Evolutionary conservation across 2,329 filamentous ascomycete genomes (phyloP), one percentile per base, ranked within the genome.

Genomic region (Penicillium sp.): DNA sequence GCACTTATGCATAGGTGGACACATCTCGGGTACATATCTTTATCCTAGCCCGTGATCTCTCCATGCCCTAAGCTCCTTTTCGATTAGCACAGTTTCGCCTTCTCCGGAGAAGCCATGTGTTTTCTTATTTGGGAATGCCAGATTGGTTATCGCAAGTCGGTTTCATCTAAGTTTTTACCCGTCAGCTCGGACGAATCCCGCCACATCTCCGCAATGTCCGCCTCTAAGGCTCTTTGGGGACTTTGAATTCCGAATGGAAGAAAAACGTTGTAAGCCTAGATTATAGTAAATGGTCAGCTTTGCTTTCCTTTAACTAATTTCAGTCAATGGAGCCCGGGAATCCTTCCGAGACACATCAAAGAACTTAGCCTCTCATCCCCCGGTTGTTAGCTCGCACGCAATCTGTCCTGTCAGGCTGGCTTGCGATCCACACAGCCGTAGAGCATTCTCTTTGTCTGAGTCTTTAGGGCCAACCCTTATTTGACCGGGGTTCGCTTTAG

Each of bases 41-140:
- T 22, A 11, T 29, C 18, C 32, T 20, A 11, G 31, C 40, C 14
- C 49, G 31, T 47, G 49, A 29, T 39, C 16, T 20, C 34, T 7
- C 37, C 22, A 13, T 52, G 44, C 55, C 55, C 55, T 56, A 56
- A 54, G 16, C n/a, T 46, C 20, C 18, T 44, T 42, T 32, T 10
- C 20, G 26, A 32, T 42, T 40, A 29, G 47, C 26, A 8, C 10
- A 8, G 13, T 24, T 26, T 31, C n/a, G 32, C 20, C 8, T 20
- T 20, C n/a, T n/a, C 9, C 18, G n/a, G n/a, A n/a, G n/a, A 20
- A 10, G 18, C 13, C 13, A 2, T 14, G 26, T 20, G 7, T n/a
- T 32, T 20, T 4, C 39, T 29, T 26, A 11, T 34, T 46, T 34
- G 5, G 9, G 14, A 20, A 46, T 16, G 6, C 5, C 1, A n/a